Base-by-base conservation (phyloP, 768 basidiomycete genomes). In the Cystobasidium tubakii region DNA sequence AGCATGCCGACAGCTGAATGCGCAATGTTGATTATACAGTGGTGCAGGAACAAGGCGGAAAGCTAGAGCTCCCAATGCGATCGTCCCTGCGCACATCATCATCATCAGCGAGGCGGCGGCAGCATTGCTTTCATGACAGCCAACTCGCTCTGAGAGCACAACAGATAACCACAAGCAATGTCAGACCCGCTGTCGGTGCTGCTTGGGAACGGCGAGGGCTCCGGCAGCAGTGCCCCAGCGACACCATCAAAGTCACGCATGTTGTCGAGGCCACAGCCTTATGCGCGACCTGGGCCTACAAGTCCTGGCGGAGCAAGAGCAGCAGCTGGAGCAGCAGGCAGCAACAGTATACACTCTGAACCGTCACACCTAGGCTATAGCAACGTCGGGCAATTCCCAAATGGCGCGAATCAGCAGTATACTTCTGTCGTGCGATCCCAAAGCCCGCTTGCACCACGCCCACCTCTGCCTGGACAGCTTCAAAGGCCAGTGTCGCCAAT, bases 401-500 rank as follows among this genome's bases (percentile, higher is more conserved):
- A 60, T 31, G 57, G 57, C 25, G 57, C 57, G 25, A 34, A 34
- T 60, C 57, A 60, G 29, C 50, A 67, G 27, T 50, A 46, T 67
- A 42, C 50, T 4, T 50, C 42, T 7, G 39, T 65, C 6, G 34
- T 65, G 33, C 50, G 69, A 10, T 71, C 69, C n/a, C 69, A 71
- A 53, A 55, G 50, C 39, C 55, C 69, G 33, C 33, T 71, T 7
- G 69, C 69, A 21, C 69, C 69, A n/a, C n/a, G 69, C 39, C 69
- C 69, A n/a, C 69, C 69, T 60, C 36, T 71, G 27, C 69, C 69
- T 15, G 69, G 69, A 31, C 69, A 71, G 55, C 21, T 46, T 7
- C 69, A 36, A 31, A 13, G 69, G 25, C 69, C 69, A 36, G 69
- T 71, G 13, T 71, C 69, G 55, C 69, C 69, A 4, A 33, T 57